Evolutionary conservation across 352 stramenopile genomes (phyloP).

Genomic region (Pilasporangium apinafurcum): DNA sequence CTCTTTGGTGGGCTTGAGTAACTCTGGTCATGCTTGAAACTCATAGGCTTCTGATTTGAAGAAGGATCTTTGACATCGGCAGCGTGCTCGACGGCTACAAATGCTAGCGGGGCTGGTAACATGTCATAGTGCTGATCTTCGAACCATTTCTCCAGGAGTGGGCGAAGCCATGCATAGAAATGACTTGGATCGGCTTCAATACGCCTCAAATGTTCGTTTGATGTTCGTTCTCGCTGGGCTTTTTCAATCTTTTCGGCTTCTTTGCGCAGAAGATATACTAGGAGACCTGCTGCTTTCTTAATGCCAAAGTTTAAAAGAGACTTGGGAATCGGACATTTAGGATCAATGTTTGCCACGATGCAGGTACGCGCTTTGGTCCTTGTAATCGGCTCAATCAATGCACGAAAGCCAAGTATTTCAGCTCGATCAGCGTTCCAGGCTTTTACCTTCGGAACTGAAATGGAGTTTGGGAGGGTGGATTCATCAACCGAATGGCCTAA

Average conservation of each 20-base stretch:
- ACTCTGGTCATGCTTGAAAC: constrained; percentile 5
- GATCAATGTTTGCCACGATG: constrained; percentile 76
- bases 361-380: constrained; percentile 56
- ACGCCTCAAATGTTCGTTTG: constrained; percentile 51
- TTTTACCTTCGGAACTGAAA: constrained; percentile 43
- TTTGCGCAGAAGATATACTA: constrained; percentile 70
- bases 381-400: constrained; percentile 70
- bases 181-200: constrained; percentile 63
- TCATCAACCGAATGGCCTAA: constrained; percentile 51
- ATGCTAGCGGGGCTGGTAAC: constrained; percentile 21
- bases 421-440: constrained; percentile 72
- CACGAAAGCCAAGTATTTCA: constrained; percentile 67
- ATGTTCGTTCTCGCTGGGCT: constrained; percentile 27
- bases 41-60: neutral
- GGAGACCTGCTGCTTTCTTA: constrained; percentile 75
- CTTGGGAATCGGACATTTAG: constrained; percentile 67
- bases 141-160: constrained; percentile 67
- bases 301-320: constrained; percentile 74
- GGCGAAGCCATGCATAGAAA: constrained; percentile 70
- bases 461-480: constrained; percentile 11
- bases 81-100: constrained; percentile 6
- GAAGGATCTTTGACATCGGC: constrained; percentile 1
- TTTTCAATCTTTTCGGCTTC: constrained; percentile 79
- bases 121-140: constrained; percentile 25
- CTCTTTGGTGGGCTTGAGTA: neutral